These are phyloP conservation scores for Ceratocystiopsis minuta DNA, from an alignment of 2,329 filamentous ascomycete species.

Conservation along the genomic window DNA sequence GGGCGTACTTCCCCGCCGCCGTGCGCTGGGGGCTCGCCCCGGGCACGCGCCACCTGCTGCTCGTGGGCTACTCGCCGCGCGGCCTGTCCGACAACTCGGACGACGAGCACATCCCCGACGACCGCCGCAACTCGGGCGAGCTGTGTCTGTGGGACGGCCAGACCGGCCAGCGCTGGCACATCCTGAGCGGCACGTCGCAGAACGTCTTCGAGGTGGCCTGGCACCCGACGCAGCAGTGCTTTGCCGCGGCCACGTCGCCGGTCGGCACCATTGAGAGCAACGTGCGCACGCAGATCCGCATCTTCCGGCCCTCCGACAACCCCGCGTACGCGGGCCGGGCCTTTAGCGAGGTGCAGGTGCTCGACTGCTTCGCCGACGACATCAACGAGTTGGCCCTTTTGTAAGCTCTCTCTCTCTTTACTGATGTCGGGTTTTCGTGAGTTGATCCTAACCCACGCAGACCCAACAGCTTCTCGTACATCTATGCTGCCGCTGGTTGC, in stretches of 20 bases:
- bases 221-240: slow-evolving; percentile 36
- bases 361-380: slow-evolving; percentile 41
- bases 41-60: slow-evolving; percentile 30
- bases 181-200: slow-evolving; percentile 32
- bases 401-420: slow-evolving; percentile 12
- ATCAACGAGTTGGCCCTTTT: slow-evolving; percentile 44
- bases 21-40: slow-evolving; percentile 39
- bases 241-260: slow-evolving; percentile 40
- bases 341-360: slow-evolving; percentile 30
- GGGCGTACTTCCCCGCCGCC: slow-evolving; percentile 45
- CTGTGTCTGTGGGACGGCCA: slow-evolving; percentile 40
- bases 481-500: slow-evolving; percentile 41
- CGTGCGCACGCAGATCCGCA: slow-evolving; percentile 36
- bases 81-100: slow-evolving; percentile 24
- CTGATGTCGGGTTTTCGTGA: background rate
- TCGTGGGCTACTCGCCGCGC: slow-evolving; percentile 46
- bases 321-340: slow-evolving; percentile 14
- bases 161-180: slow-evolving; percentile 23
- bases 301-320: slow-evolving; percentile 24
- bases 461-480: slow-evolving; percentile 30
- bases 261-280: slow-evolving; percentile 25
- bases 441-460: slow-evolving; percentile 15
- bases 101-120: slow-evolving; percentile 39
- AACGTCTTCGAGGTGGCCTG: slow-evolving; percentile 49
- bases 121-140: slow-evolving; percentile 39